Percentiles rank a stretch among this genome's conserved stretches.
Evolutionary conservation across 345 rosid genomes (phyloP).

Genomic region (Populus pruinosa): DNA sequence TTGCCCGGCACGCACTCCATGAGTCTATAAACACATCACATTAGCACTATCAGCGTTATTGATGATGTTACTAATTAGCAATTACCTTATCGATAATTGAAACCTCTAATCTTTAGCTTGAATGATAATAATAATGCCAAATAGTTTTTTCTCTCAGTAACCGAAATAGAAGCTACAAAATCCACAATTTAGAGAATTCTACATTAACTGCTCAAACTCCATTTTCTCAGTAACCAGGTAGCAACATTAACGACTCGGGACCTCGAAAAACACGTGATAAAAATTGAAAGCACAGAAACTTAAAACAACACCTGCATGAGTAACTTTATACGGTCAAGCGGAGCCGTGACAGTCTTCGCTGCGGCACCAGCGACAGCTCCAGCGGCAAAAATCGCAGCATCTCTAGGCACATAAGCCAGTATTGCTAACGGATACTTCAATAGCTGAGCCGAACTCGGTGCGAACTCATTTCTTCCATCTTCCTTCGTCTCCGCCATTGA

Average conservation of each 20-base stretch:
- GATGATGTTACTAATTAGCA: neutral
- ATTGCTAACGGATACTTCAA: slow-evolving; percentile 67
- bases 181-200: neutral
- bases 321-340: slow-evolving; percentile 92
- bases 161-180: no score
- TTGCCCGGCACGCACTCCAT: slow-evolving; percentile 68
- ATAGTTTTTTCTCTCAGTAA: no score
- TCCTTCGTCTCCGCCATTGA: slow-evolving; percentile 47
- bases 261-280: neutral
- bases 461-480: slow-evolving; percentile 42
- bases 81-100: neutral
- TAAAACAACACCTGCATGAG: slow-evolving; percentile 77
- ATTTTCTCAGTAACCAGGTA: slow-evolving; percentile 5
- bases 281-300: neutral
- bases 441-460: slow-evolving; percentile 65
- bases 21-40: slow-evolving; percentile 44
- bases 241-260: neutral
- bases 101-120: no score
- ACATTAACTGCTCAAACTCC: neutral
- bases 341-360: slow-evolving; percentile 91
- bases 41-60: neutral
- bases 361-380: slow-evolving; percentile 96
- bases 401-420: slow-evolving; percentile 64
- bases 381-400: slow-evolving; percentile 74
- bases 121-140: neutral